phyloP scores from a whole-genome alignment of 1,139 yeast genomes.

The Kurtzmaniella natalensis region DNA sequence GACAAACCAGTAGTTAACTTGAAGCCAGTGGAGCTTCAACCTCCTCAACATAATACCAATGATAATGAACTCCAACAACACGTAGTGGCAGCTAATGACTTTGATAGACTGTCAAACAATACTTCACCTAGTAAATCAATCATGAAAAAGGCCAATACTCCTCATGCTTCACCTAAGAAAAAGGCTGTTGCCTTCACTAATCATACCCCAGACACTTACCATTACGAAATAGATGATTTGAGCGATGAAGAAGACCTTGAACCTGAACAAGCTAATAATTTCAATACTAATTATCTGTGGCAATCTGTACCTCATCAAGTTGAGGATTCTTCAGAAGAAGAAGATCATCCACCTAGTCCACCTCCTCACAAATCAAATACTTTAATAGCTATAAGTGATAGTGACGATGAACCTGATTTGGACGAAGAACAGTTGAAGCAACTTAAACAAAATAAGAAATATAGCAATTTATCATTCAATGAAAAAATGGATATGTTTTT shows the following conservation, averaged over 20 bases:
- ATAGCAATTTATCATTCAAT: conserved; percentile 31
- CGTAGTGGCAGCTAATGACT: background rate
- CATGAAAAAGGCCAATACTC: conserved; percentile 25
- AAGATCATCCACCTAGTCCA: conserved; percentile 28
- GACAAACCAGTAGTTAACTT: background rate
- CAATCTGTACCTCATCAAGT: conserved; percentile 3
- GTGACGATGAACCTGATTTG: conserved; percentile 9
- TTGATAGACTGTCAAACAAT: conserved; percentile 8
- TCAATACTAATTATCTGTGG: conserved; percentile 5
- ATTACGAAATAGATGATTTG: conserved; percentile 15
- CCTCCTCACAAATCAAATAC: conserved; percentile 22
- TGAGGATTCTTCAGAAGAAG: conserved; percentile 18
- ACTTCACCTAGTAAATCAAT: conserved; percentile 39
- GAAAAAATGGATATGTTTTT: conserved; percentile 37
- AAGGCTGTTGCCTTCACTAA: conserved; percentile 37
- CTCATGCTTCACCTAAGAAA: conserved; percentile 29
- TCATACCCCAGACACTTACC: conserved; percentile 34
- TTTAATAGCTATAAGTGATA: conserved; percentile 13
- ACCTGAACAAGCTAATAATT: conserved; percentile 2
- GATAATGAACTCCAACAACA: background rate
- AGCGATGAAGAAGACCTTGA: conserved; percentile 2
- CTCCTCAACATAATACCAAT: background rate
- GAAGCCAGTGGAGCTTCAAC: background rate
- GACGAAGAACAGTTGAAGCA: conserved; percentile 20
- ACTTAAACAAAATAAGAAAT: conserved; percentile 16